Base-by-base conservation (phyloP, 441 rosid species). In the Isatis lusitanica region DNA sequence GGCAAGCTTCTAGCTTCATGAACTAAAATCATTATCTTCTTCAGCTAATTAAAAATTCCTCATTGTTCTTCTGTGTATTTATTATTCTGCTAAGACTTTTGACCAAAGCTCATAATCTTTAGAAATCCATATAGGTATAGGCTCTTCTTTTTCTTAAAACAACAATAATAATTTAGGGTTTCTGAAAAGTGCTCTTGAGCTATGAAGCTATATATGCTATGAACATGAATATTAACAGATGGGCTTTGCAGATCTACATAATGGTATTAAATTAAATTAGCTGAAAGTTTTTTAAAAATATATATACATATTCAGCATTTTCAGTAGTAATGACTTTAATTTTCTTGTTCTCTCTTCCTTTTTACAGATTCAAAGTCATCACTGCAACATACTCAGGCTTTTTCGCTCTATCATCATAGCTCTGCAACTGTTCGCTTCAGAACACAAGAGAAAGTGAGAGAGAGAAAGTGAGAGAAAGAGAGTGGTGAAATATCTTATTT, bases 381-480 rank as follows among this genome's bases (percentile, higher is more conserved):
- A 83, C 83, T 86, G 89, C 86, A 83, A 74, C 71, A 68, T 24
- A 44, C 78, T 81, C 90, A 85, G 89, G 85, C 87, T 86, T 85
- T 56, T 68, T 31, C 57, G 83, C 80, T 76, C 18, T 81, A 81
- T 79, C 83, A 77, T 76, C 83, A 78, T 76, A 75, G 74, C 73
- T 70, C 78, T 78, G 79, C 69, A 48, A 65, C 85, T 75, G 83
- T 74, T 68, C 53, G 31, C 30, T 33, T 69, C 73, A 43, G 73
- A 75, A 73, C 28, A 83, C 83, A 82, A 78, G 74, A 78, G 58
- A 73, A 51, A 73, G 30, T 75, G 67, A 76, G 77, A 71, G 73
- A 70, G 50, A 74, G 76, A 62, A 17, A 16, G 12, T 33, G 48
- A 12, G 35, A 50, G 69, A 13, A 3, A 50, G 69, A 13, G 6